phyloP scores from a whole-genome alignment of 306 rosid species.

The Fragaria nilgerrensis region DNA sequence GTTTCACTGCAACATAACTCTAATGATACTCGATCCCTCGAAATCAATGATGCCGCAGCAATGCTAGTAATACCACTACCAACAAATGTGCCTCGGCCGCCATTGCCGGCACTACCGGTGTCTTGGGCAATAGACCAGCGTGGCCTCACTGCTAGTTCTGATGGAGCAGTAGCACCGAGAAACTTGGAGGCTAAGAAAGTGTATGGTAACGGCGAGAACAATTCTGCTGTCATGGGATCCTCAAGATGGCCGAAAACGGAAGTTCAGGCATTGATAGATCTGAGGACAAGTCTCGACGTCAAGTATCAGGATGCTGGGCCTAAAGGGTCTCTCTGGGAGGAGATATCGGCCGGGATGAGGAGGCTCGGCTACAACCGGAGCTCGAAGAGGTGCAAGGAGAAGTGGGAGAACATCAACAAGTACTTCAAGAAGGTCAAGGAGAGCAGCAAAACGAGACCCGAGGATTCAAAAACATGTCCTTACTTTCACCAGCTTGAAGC shows the following conservation, averaged over 20 bases:
- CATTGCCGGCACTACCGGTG: neutral
- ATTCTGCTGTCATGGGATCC: neutral
- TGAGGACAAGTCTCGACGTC: conserved; percentile 54
- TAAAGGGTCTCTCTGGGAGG: conserved; percentile 88
- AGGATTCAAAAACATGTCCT: conserved; percentile 84
- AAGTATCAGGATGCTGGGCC: conserved; percentile 77
- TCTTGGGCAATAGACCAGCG: neutral
- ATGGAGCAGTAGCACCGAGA: neutral
- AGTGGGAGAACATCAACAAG: conserved; percentile 97
- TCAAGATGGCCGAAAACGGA: conserved; percentile 80
- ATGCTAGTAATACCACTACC: neutral
- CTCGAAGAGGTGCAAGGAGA: conserved; percentile 91
- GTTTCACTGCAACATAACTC: conserved; percentile 20
- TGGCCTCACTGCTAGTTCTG: neutral
- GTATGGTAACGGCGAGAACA: conserved; percentile 16
- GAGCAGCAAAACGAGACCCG: conserved; percentile 56
- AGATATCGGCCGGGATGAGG: conserved; percentile 74
- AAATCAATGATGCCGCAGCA: neutral
- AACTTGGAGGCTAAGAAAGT: conserved; percentile 13
- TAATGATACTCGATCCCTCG: neutral
- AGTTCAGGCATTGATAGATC: conserved; percentile 59
- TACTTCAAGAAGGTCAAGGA: conserved; percentile 89
- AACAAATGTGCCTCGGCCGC: neutral
- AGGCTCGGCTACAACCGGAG: conserved; percentile 65
- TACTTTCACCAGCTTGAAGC: conserved; percentile 75